These are phyloP conservation scores for Fusarium praegraminearum DNA, from an alignment of 2,329 filamentous ascomycete species.

Conservation along the genomic window DNA sequence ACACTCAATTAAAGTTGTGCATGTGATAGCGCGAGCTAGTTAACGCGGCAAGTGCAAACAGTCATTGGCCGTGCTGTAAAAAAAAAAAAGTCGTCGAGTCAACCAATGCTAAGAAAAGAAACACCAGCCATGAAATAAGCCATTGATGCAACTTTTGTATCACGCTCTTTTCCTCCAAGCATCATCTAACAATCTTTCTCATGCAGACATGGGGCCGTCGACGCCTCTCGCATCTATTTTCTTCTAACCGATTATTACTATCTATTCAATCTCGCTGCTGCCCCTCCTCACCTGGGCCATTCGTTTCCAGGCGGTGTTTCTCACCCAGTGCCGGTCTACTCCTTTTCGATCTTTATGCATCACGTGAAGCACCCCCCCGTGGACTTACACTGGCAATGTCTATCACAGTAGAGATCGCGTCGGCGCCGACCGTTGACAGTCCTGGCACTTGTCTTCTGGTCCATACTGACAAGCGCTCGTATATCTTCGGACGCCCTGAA, in stretches of 20 bases:
- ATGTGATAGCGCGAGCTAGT: constrained; percentile 37
- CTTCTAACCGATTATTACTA: constrained; percentile 17
- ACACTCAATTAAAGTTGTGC: constrained; percentile 7
- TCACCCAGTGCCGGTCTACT: not conserved
- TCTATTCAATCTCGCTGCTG: not conserved
- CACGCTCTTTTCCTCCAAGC: not conserved
- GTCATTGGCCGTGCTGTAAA: constrained; percentile 35
- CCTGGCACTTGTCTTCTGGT: constrained; percentile 81
- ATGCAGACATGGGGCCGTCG: constrained; percentile 50
- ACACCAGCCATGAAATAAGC: constrained; percentile 13
- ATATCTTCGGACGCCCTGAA: constrained; percentile 83
- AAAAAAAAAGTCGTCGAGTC: constrained; percentile 33
- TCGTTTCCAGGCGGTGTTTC: constrained; percentile 7
- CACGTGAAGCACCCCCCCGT: too few relatives aligned
- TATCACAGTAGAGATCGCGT: constrained; percentile 78
- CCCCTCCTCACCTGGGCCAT: constrained; percentile 3
- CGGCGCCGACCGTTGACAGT: constrained; percentile 88
- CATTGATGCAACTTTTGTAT: constrained; percentile 10
- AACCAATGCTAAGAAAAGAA: not conserved
- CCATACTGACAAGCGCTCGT: constrained; percentile 84
- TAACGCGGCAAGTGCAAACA: constrained; percentile 28
- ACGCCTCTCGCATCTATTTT: constrained; percentile 36
- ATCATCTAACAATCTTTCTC: constrained; percentile 8
- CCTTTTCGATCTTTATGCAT: too few relatives aligned
- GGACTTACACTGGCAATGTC: constrained; percentile 67